A percentile compares a stretch with the other conserved stretches of the same genome.
These are phyloP conservation scores for Tricholoma sp. DNA, from an alignment of 768 basidiomycete genomes.

Conservation along the genomic window DNA sequence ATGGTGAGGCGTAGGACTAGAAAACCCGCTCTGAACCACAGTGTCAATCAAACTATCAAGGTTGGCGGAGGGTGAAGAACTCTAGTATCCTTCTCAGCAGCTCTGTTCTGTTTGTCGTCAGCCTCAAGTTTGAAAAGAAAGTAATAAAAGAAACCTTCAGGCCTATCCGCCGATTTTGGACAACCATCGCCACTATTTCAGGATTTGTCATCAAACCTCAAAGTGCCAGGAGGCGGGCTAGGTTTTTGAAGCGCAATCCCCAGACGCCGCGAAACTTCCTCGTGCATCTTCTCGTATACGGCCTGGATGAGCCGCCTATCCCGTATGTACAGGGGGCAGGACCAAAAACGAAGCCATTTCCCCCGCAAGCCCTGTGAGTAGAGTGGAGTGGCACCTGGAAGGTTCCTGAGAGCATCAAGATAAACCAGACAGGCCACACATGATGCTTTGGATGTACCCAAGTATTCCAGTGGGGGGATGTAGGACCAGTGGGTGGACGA, in stretches of 20 bases:
- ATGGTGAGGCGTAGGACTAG: too few relatives aligned
- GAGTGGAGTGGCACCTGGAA: background rate
- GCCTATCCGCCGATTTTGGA: background rate
- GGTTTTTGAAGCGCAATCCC: background rate
- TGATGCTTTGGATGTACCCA: background rate
- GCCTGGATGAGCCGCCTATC: background rate
- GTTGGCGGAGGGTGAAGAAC: too few relatives aligned
- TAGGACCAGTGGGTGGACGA: background rate
- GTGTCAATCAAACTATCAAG: too few relatives aligned
- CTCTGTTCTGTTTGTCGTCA: too few relatives aligned
- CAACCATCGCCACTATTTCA: background rate
- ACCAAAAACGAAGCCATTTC: background rate
- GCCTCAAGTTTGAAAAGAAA: too few relatives aligned
- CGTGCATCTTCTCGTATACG: background rate
- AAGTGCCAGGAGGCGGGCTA: background rate
- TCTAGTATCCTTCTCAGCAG: too few relatives aligned
- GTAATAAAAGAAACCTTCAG: background rate
- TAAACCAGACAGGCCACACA: background rate
- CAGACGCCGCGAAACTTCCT: background rate
- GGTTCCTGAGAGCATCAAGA: background rate
- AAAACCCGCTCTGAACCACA: too few relatives aligned
- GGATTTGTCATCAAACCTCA: background rate
- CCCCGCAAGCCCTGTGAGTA: background rate
- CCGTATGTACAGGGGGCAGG: background rate
- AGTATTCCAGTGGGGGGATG: background rate